Evolutionary conservation across 495 filamentous ascomycete species (phyloP).

Genomic region (Penicillium dipodomyicola): DNA sequence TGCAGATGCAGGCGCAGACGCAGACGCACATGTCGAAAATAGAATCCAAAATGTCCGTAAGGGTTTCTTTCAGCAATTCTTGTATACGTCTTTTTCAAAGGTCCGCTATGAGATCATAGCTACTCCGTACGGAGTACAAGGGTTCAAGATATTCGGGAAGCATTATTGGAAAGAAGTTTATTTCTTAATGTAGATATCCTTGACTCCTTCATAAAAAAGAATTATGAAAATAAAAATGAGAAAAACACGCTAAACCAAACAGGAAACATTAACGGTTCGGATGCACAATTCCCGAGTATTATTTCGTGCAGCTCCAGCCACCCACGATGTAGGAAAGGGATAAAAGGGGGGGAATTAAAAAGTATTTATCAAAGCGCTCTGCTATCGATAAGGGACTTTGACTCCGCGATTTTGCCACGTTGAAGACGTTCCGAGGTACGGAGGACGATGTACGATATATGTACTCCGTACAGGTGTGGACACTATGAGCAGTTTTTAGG

Average conservation of each 20-base stretch:
- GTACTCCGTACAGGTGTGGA: constrained; percentile 4
- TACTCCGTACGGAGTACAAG: background rate
- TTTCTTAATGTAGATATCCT: background rate
- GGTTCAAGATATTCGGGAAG: background rate
- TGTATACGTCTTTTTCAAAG: background rate
- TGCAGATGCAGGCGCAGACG: background rate
- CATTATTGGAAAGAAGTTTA: background rate
- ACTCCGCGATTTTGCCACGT: constrained; percentile 30
- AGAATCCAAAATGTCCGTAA: background rate
- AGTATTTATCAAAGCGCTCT: background rate
- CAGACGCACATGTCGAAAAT: background rate
- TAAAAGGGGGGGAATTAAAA: background rate
- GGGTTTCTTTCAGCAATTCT: background rate
- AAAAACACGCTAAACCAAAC: background rate
- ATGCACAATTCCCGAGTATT: background rate
- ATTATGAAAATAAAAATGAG: background rate
- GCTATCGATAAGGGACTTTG: constrained; percentile 11
- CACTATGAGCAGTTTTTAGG: constrained; percentile 6
- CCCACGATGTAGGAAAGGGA: constrained; percentile 5
- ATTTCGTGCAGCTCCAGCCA: constrained; percentile 14
- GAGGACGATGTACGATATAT: background rate
- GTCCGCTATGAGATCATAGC: background rate
- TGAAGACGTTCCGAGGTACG: constrained; percentile 13
- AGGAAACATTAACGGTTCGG: background rate
- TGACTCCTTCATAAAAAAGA: background rate